These are phyloP conservation scores for Triticum dicoccoides DNA, from an alignment of 176 grass and related monocot species.

Conservation along the genomic window DNA sequence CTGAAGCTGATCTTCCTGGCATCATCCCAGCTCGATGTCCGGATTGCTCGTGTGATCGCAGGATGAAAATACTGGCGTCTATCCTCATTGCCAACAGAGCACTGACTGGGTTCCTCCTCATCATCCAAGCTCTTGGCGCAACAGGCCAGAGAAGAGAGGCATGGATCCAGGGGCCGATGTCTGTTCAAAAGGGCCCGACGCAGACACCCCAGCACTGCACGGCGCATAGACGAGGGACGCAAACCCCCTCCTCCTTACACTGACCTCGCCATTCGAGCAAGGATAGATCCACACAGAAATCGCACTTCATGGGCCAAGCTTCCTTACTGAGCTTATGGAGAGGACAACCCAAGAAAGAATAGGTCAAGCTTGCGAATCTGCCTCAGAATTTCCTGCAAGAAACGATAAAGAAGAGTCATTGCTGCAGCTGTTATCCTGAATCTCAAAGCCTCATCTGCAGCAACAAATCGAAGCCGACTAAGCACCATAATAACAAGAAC, in stretches of 20 bases:
- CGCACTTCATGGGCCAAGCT: conserved; percentile 12
- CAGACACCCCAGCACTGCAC: conserved; percentile 21
- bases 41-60: conserved; percentile 31
- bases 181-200: conserved; percentile 6
- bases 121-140: conserved; percentile 18
- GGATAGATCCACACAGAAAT: background rate
- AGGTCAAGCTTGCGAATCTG: background rate
- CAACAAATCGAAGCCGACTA: background rate
- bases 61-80: conserved; percentile 11
- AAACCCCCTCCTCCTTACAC: conserved; percentile 13
- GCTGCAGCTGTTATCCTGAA: background rate
- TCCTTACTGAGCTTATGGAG: background rate
- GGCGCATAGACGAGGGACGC: conserved; percentile 16
- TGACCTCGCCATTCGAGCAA: background rate
- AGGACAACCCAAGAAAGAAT: background rate
- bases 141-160: conserved; percentile 28
- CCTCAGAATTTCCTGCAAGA: background rate
- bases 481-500: background rate
- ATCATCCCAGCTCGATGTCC: conserved; percentile 36
- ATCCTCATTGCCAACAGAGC: background rate
- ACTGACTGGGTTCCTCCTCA: conserved; percentile 23
- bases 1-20: conserved; percentile 50
- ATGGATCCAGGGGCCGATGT: background rate
- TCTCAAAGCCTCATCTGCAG: background rate
- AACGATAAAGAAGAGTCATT: background rate